Conservation (phyloP, 345 rosid genomes). For the Melaleuca quinquenervia region DNA sequence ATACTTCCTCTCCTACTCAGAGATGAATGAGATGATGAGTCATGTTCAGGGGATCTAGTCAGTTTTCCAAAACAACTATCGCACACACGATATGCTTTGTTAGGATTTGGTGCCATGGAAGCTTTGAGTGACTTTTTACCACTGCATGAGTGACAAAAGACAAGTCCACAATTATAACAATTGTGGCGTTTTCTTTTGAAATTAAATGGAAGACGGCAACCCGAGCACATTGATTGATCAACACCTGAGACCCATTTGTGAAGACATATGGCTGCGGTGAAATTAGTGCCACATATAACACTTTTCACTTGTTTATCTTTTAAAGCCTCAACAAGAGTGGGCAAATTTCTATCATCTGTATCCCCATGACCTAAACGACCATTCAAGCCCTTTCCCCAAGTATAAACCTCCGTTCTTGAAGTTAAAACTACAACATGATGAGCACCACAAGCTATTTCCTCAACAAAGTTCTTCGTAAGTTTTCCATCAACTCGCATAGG, state of each 20-base stretch:
- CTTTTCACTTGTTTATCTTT: constrained; percentile 74
- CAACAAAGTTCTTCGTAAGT: constrained; percentile 49
- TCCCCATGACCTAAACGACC: constrained; percentile 75
- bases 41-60: constrained; percentile 41
- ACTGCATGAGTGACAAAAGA: constrained; percentile 67
- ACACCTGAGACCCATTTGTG: constrained; percentile 66
- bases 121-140: constrained; percentile 60
- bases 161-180: constrained; percentile 73
- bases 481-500: constrained; percentile 59
- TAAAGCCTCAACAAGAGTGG: constrained; percentile 49
- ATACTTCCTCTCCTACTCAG: constrained; percentile 49
- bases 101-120: constrained; percentile 75
- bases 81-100: constrained; percentile 65
- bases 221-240: constrained; percentile 74
- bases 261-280: constrained; percentile 71
- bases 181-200: constrained; percentile 74
- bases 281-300: constrained; percentile 57
- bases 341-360: constrained; percentile 50
- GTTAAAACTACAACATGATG: constrained; percentile 69
- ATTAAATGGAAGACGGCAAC: constrained; percentile 56
- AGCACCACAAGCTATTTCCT: constrained; percentile 74
- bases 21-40: constrained; percentile 34
- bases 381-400: constrained; percentile 81
- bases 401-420: constrained; percentile 72
- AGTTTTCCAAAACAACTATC: constrained; percentile 53